These are phyloP conservation scores for Beauveria sp. DNA, from an alignment of 2,329 filamentous ascomycete species.

Conservation along the genomic window DNA sequence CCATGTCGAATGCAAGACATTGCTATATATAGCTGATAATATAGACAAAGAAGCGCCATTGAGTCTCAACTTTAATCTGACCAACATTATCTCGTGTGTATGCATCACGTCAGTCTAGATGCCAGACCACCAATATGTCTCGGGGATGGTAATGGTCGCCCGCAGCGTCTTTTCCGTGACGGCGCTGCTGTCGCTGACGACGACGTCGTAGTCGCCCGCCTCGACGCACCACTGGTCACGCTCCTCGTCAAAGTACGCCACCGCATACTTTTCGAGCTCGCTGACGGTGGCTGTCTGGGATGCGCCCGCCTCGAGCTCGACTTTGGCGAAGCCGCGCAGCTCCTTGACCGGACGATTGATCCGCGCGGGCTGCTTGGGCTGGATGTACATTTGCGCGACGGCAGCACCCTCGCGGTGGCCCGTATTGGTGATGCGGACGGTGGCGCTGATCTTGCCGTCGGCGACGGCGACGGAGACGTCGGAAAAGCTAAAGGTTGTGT, in stretches of 20 bases:
- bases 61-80: not conserved
- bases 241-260: conserved; percentile 64
- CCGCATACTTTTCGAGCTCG: conserved; percentile 55
- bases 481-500: conserved; percentile 58
- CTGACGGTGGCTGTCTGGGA: conserved; percentile 48
- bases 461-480: conserved; percentile 39
- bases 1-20: not conserved
- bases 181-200: conserved; percentile 51
- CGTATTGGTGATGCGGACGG: conserved; percentile 51
- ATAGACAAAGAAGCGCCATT: not conserved
- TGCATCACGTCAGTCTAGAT: conserved; percentile 30
- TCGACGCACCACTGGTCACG: conserved; percentile 58
- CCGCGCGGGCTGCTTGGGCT: conserved; percentile 42
- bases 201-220: conserved; percentile 55
- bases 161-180: conserved; percentile 41
- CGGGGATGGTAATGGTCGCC: conserved; percentile 46
- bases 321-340: conserved; percentile 59
- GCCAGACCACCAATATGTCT: conserved; percentile 62
- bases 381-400: conserved; percentile 51
- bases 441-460: conserved; percentile 41
- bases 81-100: not conserved
- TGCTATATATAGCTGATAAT: not conserved
- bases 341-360: conserved; percentile 54
- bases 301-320: conserved; percentile 53
- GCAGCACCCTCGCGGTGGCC: conserved; percentile 47